phyloP scores from a whole-genome alignment of 1,284 basidiomycete genomes.

The Moesziomyces sp. region DNA sequence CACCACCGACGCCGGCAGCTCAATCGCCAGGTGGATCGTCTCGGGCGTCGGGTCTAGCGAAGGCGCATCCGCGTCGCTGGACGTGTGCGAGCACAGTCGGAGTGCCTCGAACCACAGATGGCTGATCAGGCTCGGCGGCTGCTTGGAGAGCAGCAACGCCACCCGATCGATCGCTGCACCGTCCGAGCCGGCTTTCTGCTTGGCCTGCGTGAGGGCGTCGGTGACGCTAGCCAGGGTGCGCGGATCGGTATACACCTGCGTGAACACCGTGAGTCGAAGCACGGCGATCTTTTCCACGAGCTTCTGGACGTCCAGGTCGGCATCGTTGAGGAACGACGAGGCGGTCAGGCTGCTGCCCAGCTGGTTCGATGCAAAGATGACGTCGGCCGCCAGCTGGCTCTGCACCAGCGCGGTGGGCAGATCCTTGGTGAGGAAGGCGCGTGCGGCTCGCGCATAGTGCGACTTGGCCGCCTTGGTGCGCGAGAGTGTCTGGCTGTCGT shows the following conservation, averaged over 20 bases:
- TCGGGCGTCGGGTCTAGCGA: slow-evolving; percentile 46
- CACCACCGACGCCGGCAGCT: slow-evolving; percentile 46
- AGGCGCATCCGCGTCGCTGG: slow-evolving; percentile 25
- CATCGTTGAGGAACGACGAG: slow-evolving; percentile 19
- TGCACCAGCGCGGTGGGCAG: slow-evolving; percentile 36
- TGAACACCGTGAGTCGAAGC: slow-evolving; percentile 49
- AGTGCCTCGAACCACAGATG: slow-evolving; percentile 54
- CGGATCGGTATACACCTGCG: slow-evolving; percentile 43
- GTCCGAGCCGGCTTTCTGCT: slow-evolving; percentile 14
- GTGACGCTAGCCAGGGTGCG: slow-evolving; percentile 9
- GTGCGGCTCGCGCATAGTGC: slow-evolving; percentile 40
- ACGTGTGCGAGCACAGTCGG: slow-evolving; percentile 30
- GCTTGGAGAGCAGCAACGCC: slow-evolving; percentile 26
- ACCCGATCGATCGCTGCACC: slow-evolving; percentile 21
- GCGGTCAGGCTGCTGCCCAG: slow-evolving; percentile 38
- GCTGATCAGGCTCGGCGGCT: slow-evolving; percentile 42
- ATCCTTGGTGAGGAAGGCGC: slow-evolving; percentile 53
- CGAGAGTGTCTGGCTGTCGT: slow-evolving; percentile 33
- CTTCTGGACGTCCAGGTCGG: slow-evolving; percentile 24
- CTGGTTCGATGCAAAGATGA: slow-evolving; percentile 24
- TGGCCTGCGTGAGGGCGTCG: slow-evolving; percentile 21
- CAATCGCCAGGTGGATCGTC: slow-evolving; percentile 36
- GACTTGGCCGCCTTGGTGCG: slow-evolving; percentile 35
- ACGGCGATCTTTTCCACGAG: slow-evolving; percentile 38
- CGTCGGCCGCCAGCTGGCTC: slow-evolving; percentile 38